Evolutionary conservation across 805 yeast genomes (phyloP), one percentile per base, ranked within the genome.

Genomic region (Tetrapisispora arboricola): DNA sequence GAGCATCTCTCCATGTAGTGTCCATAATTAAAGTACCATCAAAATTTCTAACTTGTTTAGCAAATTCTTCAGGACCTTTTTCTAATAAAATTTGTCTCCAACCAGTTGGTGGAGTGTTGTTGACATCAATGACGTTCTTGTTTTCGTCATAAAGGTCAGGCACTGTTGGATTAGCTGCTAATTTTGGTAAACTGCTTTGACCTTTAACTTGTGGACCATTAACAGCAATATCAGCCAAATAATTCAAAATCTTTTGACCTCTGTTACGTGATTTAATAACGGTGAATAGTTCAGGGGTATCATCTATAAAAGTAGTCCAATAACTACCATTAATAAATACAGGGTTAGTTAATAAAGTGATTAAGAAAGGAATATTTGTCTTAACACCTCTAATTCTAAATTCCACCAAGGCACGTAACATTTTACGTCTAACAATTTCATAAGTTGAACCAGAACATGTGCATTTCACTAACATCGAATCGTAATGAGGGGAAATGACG

Each of bases 1-100:
- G 98, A 28, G 98, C 98, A 66, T 92, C 99, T 78, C 99, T 86
- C 99, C 99, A 92, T 9, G 99, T 92, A 41, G 99, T 92, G 65
- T 92, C 99, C 85, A 94, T 92, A 55, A 92, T 68, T 63, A 92
- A 71, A 50, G 95, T 80, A 56, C 98, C 98, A 41, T 84, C 69
- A 67, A 77, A 79, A 15, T 68, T 64, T 63, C 96, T 78, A 44
- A 92, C 95, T 55, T 84, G 80, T 67, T 80, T 73, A 52, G 96
- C 95, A 60, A 92, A 92, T 25, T 70, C 84, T 41, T 74, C 92
- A 24, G 98, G 94, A 43, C 98, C 98, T 53, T 81, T 71, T 52
- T 76, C 78, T 45, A 90, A 66, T 43, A 92, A 70, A 19, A 86
- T 79, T 55, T 88, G 80, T 72, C 97, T 82, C 95, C 96, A 90